Conservation (phyloP, 2,329 filamentous ascomycete species). For the Clathrospora elynae region DNA sequence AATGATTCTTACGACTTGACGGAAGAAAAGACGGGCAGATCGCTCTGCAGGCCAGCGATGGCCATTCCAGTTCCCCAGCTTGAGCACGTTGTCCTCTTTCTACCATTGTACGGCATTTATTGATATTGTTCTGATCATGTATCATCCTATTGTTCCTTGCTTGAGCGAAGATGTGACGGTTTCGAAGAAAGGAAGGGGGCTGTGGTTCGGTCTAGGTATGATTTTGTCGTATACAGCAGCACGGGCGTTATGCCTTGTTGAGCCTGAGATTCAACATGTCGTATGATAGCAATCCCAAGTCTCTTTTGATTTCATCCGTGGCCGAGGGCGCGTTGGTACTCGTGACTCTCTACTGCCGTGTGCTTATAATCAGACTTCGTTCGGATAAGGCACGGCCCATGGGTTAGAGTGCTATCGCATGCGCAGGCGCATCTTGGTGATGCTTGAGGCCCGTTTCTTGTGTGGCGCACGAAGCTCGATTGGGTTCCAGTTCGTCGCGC, state of each 20-base stretch:
- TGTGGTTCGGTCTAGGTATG: constrained; percentile 7
- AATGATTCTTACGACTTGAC: constrained; percentile 60
- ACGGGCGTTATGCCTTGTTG: constrained; percentile 8
- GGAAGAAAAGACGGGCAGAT: constrained; percentile 57
- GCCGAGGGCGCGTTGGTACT: constrained; percentile 5
- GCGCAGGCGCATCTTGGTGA: no score
- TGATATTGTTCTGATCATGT: constrained; percentile 18
- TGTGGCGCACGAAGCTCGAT: no score
- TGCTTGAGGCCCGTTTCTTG: no score
- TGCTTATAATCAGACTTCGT: no score
- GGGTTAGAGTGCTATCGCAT: no score
- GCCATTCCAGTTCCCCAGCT: constrained; percentile 51
- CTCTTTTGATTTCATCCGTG: constrained; percentile 7
- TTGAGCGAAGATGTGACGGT: constrained; percentile 13
- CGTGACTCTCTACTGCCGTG: constrained; percentile 12
- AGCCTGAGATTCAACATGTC: constrained; percentile 5
- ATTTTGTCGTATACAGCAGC: constrained; percentile 5
- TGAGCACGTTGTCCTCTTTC: constrained; percentile 35
- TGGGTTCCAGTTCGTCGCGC: no score
- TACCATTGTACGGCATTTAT: constrained; percentile 29
- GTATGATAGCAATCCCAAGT: constrained; percentile 11
- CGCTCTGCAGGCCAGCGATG: constrained; percentile 55
- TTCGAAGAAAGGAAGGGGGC: constrained; percentile 9
- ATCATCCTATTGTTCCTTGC: constrained; percentile 20
- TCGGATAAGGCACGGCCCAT: no score